Conservation (phyloP, 441 rosid species). For the Erodium chrysanthum region DNA sequence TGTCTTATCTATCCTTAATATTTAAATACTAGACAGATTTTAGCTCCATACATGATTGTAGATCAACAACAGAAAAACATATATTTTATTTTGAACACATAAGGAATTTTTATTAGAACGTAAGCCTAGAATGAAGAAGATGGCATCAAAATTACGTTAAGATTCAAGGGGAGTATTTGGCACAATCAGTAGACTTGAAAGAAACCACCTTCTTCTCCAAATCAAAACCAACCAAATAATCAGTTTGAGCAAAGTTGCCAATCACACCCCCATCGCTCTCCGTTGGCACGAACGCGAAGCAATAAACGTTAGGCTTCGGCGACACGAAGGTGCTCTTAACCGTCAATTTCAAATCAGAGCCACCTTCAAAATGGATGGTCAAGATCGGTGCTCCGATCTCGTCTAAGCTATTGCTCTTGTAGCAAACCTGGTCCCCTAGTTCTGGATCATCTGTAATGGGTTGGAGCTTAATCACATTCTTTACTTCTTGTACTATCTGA, state of each 20-base stretch:
- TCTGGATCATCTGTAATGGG: slow-evolving; percentile 13
- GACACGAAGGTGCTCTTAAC: slow-evolving; percentile 22
- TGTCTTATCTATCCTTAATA: too few relatives aligned
- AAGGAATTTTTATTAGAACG: too few relatives aligned
- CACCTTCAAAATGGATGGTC: slow-evolving; percentile 31
- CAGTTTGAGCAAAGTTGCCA: slow-evolving; percentile 33
- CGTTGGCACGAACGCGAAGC: slow-evolving; percentile 27
- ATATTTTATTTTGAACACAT: too few relatives aligned
- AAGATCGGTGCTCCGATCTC: slow-evolving; percentile 4
- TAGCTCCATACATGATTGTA: too few relatives aligned
- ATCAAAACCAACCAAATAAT: slow-evolving; percentile 30
- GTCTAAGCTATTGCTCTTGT: not conserved
- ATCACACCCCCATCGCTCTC: slow-evolving; percentile 10
- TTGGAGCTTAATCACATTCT: not conserved
- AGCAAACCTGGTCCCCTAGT: slow-evolving; percentile 12
- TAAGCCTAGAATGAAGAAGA: too few relatives aligned
- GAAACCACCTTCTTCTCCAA: slow-evolving; percentile 16
- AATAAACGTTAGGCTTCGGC: slow-evolving; percentile 14
- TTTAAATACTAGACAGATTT: too few relatives aligned
- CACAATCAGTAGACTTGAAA: slow-evolving; percentile 28
- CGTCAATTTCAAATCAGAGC: slow-evolving; percentile 22
- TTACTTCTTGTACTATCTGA: slow-evolving; percentile 12
- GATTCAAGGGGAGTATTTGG: not conserved
- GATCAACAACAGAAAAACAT: too few relatives aligned
- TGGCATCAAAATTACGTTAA: too few relatives aligned